Evolutionary conservation across 176 grass and related monocot genomes (phyloP), one percentile per base, ranked within the genome.

Genomic region (Cocos nucifera): DNA sequence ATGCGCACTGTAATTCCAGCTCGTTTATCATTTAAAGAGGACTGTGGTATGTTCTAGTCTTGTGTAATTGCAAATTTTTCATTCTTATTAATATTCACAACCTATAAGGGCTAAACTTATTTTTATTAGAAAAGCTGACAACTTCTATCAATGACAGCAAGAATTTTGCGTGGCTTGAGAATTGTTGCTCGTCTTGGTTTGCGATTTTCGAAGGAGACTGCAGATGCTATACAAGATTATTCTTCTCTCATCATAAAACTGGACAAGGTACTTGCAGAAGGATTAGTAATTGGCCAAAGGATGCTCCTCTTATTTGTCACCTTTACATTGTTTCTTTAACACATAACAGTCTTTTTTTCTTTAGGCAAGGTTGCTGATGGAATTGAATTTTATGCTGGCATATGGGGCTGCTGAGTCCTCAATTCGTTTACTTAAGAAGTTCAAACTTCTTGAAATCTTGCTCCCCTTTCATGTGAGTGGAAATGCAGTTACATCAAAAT

Each of bases 141-240:
- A 44, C 10, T 12, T 44, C 9, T 32, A 49, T 75, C 67, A 79
- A 75, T 80, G 72, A 55, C 81, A 96, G 92, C 92, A 28, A 90
- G 87, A 74, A 90, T 96, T 74, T 85, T 96, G 79, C 80, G 92
- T 75, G 86, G 87, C 67, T 85, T 96, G 58, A 84, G 92, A 87
- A 82, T 96, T 87, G 92, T 67, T 71, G 83, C 57, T 70, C 80
- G 87, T 23, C 83, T 96, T 71, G 87, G 80, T 70, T 88, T 96
- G 53, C 71, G 60, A 56, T 85, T 96, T 79, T 90, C 86, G 55
- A 74, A 73, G 39, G 87, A 88, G 76, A 85, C 83, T 73, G 74
- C 75, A 39, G 69, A 59, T 60, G 92, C 87, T 25, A 82, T 90
- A 72, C 74, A 15, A 0, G 62, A 76, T 69, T 69, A 85, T 74